Conservation (phyloP, 345 rosid species). For the Tarenaya hassleriana region DNA sequence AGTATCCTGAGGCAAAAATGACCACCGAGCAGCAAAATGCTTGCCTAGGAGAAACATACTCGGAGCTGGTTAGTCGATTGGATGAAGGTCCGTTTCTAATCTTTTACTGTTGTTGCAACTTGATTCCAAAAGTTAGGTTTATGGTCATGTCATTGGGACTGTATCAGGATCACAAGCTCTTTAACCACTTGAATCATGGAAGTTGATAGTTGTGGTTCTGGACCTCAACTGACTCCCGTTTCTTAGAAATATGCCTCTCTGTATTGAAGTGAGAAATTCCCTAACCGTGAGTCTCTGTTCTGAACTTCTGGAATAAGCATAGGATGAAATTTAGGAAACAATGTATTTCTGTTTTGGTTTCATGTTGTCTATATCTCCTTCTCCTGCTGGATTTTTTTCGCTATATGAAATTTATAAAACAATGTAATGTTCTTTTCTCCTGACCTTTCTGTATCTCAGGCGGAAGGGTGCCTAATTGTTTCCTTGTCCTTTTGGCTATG, state of each 20-base stretch:
- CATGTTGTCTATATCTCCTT: no score
- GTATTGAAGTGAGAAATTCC: no score
- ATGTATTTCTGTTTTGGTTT: no score
- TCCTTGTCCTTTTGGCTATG: slow-evolving; percentile 15
- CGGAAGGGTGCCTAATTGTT: slow-evolving; percentile 4
- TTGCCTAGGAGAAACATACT: slow-evolving; percentile 61
- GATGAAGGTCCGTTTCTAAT: slow-evolving; percentile 54
- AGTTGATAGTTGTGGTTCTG: not conserved
- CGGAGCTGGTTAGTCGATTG: slow-evolving; percentile 52
- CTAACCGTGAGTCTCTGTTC: no score
- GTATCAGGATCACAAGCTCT: not conserved
- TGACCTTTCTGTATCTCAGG: not conserved
- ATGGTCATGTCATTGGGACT: slow-evolving; percentile 1
- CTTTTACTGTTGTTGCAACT: slow-evolving; percentile 16
- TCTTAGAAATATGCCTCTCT: no score
- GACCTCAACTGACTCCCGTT: not conserved
- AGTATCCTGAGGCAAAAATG: slow-evolving; percentile 79
- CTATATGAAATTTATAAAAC: slow-evolving; percentile 1
- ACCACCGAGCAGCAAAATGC: slow-evolving; percentile 51
- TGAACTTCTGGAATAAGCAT: no score
- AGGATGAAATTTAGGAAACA: no score
- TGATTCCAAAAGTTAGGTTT: slow-evolving; percentile 4
- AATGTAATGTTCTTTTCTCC: not conserved
- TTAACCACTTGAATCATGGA: not conserved
- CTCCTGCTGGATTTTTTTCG: no score